Conservation (phyloP, 306 rosid genomes). For the Fragaria ananassa region DNA sequence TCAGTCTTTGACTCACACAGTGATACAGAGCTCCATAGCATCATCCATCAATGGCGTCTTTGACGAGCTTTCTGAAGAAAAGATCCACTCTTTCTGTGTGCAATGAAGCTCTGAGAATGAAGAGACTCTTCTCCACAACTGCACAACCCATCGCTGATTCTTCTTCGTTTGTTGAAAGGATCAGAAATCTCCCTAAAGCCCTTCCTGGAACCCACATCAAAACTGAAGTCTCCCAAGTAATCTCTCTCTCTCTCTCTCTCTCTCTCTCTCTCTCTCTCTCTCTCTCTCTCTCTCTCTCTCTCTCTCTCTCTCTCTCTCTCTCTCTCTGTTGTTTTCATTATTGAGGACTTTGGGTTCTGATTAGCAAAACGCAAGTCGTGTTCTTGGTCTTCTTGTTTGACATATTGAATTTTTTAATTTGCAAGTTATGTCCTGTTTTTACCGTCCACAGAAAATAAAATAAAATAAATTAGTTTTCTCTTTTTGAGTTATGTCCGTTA, state of each 20-base stretch:
- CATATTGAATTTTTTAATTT: not conserved
- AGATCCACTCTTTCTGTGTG: constrained; percentile 23
- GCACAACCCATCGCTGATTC: constrained; percentile 38
- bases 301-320: not conserved
- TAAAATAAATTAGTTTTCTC: not conserved
- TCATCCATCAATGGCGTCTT: constrained; percentile 52
- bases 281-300: not conserved
- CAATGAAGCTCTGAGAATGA: constrained; percentile 4
- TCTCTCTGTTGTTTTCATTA: not conserved
- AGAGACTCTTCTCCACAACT: constrained; percentile 44
- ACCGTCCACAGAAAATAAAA: not conserved
- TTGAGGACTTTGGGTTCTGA: not conserved
- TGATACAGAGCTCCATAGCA: not conserved
- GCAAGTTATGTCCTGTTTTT: not conserved
- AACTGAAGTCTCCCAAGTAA: constrained; percentile 66
- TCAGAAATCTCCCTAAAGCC: constrained; percentile 80
- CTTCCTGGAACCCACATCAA: constrained; percentile 76
- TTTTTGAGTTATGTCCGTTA: not conserved
- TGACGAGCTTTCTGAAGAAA: constrained; percentile 39
- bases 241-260: not conserved
- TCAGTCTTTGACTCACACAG: not conserved
- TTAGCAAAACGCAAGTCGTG: not conserved
- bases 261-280: constrained; percentile 5
- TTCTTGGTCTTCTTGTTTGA: not conserved
- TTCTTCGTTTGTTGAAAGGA: constrained; percentile 55